phyloP scores from a whole-genome alignment of 495 filamentous ascomycete genomes.

The Penicillium subrubescens region DNA sequence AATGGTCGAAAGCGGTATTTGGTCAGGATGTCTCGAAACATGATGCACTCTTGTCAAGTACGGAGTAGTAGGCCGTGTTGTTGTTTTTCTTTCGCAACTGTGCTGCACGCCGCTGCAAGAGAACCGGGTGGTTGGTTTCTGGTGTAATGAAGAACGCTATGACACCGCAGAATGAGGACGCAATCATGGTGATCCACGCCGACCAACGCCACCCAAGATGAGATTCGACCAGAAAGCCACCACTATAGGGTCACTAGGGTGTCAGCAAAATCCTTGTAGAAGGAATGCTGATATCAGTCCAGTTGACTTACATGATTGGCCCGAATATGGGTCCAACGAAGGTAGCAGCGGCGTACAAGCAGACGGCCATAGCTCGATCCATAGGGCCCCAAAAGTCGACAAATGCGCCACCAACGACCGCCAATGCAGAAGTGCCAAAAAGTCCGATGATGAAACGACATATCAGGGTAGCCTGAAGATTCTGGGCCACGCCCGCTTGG shows the following conservation, averaged over 20 bases:
- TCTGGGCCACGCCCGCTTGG: slow-evolving; percentile 55
- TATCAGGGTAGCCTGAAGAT: slow-evolving; percentile 55
- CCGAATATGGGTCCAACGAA: neutral
- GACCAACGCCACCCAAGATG: neutral
- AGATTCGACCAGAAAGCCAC: neutral
- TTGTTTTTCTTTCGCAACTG: neutral
- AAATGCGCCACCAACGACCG: slow-evolving; percentile 38
- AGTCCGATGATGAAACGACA: slow-evolving; percentile 57
- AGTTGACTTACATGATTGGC: neutral
- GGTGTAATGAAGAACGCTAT: neutral
- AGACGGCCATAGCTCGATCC: neutral
- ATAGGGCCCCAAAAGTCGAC: neutral
- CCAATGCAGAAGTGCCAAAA: slow-evolving; percentile 60
- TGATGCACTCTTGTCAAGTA: neutral
- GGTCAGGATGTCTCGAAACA: neutral
- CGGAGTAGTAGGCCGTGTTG: neutral
- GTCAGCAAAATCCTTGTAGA: neutral
- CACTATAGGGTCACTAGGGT: neutral
- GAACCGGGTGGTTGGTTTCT: neutral
- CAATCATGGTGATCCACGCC: neutral
- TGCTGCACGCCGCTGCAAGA: neutral
- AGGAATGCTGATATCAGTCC: neutral
- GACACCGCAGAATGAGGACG: neutral
- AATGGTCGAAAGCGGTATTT: neutral
- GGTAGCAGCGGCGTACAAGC: neutral